Base-by-base conservation (phyloP, 225 moss, liverwort and hornwort genomes). In the Climacium dendroides region DNA sequence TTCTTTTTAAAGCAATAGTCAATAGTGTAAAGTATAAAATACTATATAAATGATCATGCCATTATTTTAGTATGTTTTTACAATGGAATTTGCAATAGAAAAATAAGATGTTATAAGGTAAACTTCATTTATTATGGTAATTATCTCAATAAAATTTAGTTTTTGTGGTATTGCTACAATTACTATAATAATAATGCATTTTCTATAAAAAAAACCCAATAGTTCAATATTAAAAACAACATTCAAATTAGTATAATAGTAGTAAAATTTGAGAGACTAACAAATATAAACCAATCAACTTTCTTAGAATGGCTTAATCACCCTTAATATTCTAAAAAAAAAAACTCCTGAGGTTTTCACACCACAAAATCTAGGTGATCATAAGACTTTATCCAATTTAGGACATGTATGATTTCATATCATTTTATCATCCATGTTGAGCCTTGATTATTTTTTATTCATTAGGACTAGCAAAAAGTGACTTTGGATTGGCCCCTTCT, bases 331-430 rank as follows among this genome's bases (percentile, higher is more conserved):
- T n/a, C 6, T 2, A 2, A 1, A n/a, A 3, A 37, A 0, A 22
- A 1, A 7, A 22, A 6, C 13, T 67, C 12, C 22, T 67, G 12
- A 37, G 22, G 2, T 20, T 66, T 20, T n/a, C 0, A 12, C 7
- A 37, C 3, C 0, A 0, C 7, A 13, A 67, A 23, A 67, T 37
- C 1, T 1, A 3, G 0, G 1, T 23, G 67, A 67, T 13, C 0
- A 37, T 37, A 7, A 23, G 23, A 67, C 4, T 23, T 67, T 23
- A 13, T 37, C 23, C 1, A 67, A 67, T 2, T 23, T 37, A 37
- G 13, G 5, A 37, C 37, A 67, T 23, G 4, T 37, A 67, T 7
- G 13, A 23, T 37, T 22, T 23, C 6, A 67, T 37, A 2, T 37
- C 67, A 67, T 67, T 67, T 37, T 13, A 37, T 67, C 12, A 67